These are phyloP conservation scores for Auricularia auricula-judae DNA, from an alignment of 768 basidiomycete species.

Conservation along the genomic window DNA sequence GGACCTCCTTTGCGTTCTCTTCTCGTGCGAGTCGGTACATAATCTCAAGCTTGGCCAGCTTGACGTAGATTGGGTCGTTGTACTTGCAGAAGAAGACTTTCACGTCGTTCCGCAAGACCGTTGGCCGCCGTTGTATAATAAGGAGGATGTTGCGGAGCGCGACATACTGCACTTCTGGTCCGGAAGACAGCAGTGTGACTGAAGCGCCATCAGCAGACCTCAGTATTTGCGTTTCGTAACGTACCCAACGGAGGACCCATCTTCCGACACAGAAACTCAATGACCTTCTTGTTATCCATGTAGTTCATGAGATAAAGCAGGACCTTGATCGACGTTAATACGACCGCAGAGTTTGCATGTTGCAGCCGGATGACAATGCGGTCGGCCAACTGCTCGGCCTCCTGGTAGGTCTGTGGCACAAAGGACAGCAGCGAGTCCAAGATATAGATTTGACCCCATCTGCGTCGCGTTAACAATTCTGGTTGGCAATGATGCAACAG, in stretches of 20 bases:
- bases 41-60: slow-evolving; percentile 95
- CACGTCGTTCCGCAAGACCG: slow-evolving; percentile 92
- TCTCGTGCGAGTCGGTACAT: slow-evolving; percentile 97
- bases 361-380: slow-evolving; percentile 87
- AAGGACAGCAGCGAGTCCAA: slow-evolving; percentile 88
- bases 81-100: slow-evolving; percentile 99
- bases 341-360: slow-evolving; percentile 99
- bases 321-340: slow-evolving; percentile 94
- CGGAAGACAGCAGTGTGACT: slow-evolving; percentile 94
- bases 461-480: slow-evolving; percentile 22
- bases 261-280: slow-evolving; percentile 89
- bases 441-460: slow-evolving; percentile 99
- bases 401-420: slow-evolving; percentile 77
- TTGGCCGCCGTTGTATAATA: slow-evolving; percentile 89
- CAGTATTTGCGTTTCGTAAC: neutral
- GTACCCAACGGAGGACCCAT: slow-evolving; percentile 95
- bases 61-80: slow-evolving; percentile 98
- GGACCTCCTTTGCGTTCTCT: slow-evolving; percentile 84
- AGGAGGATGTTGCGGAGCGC: slow-evolving; percentile 92
- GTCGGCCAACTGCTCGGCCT: slow-evolving; percentile 94
- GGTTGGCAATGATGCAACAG: neutral
- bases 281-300: slow-evolving; percentile 79
- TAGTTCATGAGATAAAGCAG: slow-evolving; percentile 98
- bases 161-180: slow-evolving; percentile 98
- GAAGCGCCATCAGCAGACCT: slow-evolving; percentile 4